Percentiles rank a stretch among this genome's conserved stretches.
These are phyloP conservation scores for Cytospora mali DNA, from an alignment of 2,329 filamentous ascomycete species.

Conservation along the genomic window DNA sequence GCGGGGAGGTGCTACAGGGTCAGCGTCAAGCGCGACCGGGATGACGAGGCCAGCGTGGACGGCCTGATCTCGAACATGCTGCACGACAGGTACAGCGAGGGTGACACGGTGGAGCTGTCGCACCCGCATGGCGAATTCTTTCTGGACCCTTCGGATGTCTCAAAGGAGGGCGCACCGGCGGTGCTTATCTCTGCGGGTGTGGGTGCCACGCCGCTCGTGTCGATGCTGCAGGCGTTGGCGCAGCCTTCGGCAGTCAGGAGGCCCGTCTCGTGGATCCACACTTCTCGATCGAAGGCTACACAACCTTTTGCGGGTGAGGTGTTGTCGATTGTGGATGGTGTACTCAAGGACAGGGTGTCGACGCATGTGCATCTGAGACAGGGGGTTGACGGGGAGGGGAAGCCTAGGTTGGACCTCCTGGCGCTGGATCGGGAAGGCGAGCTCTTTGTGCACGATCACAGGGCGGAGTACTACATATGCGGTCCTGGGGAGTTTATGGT, in stretches of 20 bases:
- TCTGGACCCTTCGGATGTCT: slow-evolving; percentile 50
- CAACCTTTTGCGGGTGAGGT: slow-evolving; percentile 57
- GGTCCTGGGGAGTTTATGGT: slow-evolving; percentile 73
- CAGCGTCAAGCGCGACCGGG: slow-evolving; percentile 68
- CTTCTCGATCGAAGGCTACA: slow-evolving; percentile 51
- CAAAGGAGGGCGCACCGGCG: slow-evolving; percentile 52
- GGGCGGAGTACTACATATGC: slow-evolving; percentile 71
- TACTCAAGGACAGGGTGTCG: slow-evolving; percentile 47
- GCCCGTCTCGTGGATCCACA: slow-evolving; percentile 66
- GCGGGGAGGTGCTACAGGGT: slow-evolving; percentile 67
- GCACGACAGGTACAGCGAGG: slow-evolving; percentile 50
- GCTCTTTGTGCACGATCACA: slow-evolving; percentile 57
- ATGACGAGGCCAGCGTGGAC: slow-evolving; percentile 40
- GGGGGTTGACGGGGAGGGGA: slow-evolving; percentile 54
- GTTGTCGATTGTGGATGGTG: slow-evolving; percentile 46
- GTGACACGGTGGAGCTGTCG: slow-evolving; percentile 57
- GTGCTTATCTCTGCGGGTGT: slow-evolving; percentile 71
- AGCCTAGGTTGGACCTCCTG: slow-evolving; percentile 55
- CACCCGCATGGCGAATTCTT: slow-evolving; percentile 64
- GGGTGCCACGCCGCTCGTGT: slow-evolving; percentile 66
- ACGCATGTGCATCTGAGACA: slow-evolving; percentile 61
- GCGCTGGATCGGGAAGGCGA: slow-evolving; percentile 54
- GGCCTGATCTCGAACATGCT: slow-evolving; percentile 58
- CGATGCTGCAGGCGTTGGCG: slow-evolving; percentile 63
- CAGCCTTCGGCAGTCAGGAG: slow-evolving; percentile 39